A percentile compares a stretch with the other conserved stretches of the same genome.
phyloP scores from a whole-genome alignment of 2,329 filamentous ascomycete species.

The Arthroderma sp. region DNA sequence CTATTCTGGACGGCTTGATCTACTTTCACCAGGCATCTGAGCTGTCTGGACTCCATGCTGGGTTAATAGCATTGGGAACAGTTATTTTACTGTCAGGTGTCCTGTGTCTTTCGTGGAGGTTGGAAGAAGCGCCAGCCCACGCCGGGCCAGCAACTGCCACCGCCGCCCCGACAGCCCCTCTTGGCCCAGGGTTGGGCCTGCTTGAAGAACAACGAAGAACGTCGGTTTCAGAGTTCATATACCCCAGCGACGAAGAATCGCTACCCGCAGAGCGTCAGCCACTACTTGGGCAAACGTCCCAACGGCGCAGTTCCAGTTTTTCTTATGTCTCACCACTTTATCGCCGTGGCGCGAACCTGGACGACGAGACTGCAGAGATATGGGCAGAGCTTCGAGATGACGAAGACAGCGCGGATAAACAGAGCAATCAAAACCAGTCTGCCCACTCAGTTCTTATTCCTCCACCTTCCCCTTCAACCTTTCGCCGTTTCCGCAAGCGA shows the following conservation, averaged over 20 bases:
- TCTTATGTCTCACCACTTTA: slow-evolving; percentile 18
- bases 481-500: slow-evolving; percentile 8
- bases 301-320: slow-evolving; percentile 24
- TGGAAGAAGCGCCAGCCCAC: slow-evolving; percentile 48
- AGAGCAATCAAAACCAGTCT: slow-evolving; percentile 16
- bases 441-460: not conserved
- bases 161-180: slow-evolving; percentile 44
- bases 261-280: slow-evolving; percentile 26
- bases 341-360: slow-evolving; percentile 39
- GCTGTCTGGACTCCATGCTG: slow-evolving; percentile 59
- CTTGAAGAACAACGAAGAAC: slow-evolving; percentile 42
- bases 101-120: slow-evolving; percentile 80
- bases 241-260: slow-evolving; percentile 28
- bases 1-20: slow-evolving; percentile 90
- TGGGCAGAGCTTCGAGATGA: slow-evolving; percentile 81
- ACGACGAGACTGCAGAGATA: slow-evolving; percentile 62
- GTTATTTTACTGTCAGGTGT: slow-evolving; percentile 76
- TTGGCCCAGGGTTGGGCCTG: slow-evolving; percentile 72
- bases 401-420: slow-evolving; percentile 23
- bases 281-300: slow-evolving; percentile 23
- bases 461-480: slow-evolving; percentile 5
- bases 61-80: slow-evolving; percentile 67
- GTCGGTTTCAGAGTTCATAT: slow-evolving; percentile 12
- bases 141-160: slow-evolving; percentile 32
- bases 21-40: slow-evolving; percentile 85